Evolutionary conservation across 2,329 filamentous ascomycete species (phyloP), one percentile per base, ranked within the genome.

Genomic region (Mycosphaerella arachidis): DNA sequence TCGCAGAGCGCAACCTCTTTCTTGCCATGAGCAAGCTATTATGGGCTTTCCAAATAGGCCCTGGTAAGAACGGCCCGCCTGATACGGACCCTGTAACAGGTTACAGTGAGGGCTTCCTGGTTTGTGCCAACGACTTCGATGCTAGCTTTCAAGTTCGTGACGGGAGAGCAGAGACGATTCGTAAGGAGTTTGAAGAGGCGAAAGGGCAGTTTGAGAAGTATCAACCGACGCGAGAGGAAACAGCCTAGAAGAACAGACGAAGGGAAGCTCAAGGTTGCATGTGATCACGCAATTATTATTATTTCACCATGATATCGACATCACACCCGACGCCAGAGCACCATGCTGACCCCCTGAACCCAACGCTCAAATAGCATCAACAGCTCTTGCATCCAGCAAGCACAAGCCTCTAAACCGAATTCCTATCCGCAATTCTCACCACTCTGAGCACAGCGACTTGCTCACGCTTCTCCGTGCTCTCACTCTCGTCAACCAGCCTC

Each of bases 31-130:
- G 69, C 18, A 70, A 71, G 48, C 29, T 76, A 24, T 66, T 86
- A 0, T 86, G 83, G 84, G 82, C 76, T 0, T 85, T 84, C 29
- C 58, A 69, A 5, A 70, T 71, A 29, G 33, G 55, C 18, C 58
- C 68, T 10, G 54, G 51, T 13, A 40, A 59, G n/a, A 60, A 55
- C 6, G 55, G 37, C 1, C 48, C 56, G 37, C 52, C 57, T 9
- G 65, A 68, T 53, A 62, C 60, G 2, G 62, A 67, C 55, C 65
- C 67, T 3, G 48, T 61, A 33, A 68, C 63, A n/a, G 67, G 66
- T 6, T 68, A 70, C 54, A 60, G 59, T 30, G 67, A 67, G 48
- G 66, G 67, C 9, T 70, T 70, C 50, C 48, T 70, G 51, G 66
- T 68, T 27, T 70, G 66, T 55, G 67, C 66, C 12, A 63, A 67